phyloP scores from a whole-genome alignment of 2,329 filamentous ascomycete genomes.

The Aspergillus uvarum region DNA sequence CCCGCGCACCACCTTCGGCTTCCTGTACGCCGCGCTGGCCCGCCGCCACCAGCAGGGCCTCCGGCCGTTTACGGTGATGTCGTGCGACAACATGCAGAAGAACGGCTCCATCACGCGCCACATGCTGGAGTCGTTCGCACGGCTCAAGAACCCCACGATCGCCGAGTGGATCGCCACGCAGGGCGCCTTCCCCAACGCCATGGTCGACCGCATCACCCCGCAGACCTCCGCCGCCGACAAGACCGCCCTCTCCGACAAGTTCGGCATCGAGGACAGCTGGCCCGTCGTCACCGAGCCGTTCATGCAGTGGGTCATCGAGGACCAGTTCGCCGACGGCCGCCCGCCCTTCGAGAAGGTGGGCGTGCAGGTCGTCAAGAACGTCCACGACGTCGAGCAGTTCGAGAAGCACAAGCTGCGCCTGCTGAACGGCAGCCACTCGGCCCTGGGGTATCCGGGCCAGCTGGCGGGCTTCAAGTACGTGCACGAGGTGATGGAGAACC shows the following conservation, averaged over 20 bases:
- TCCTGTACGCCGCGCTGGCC: constrained; percentile 53
- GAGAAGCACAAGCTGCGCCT: constrained; percentile 59
- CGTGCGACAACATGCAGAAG: constrained; percentile 60
- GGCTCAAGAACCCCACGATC: constrained; percentile 48
- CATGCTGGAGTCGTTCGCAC: constrained; percentile 55
- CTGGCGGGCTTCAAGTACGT: constrained; percentile 56
- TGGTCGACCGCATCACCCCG: constrained; percentile 58
- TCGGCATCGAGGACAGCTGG: constrained; percentile 53
- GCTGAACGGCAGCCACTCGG: constrained; percentile 55
- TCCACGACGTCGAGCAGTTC: constrained; percentile 55
- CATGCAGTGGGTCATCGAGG: constrained; percentile 58
- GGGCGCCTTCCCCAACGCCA: constrained; percentile 55
- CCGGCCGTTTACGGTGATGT: constrained; percentile 56
- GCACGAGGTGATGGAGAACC: constrained; percentile 55
- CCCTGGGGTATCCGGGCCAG: constrained; percentile 53
- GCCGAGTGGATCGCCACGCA: constrained; percentile 52
- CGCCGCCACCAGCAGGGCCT: constrained; percentile 49
- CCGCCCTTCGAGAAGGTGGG: constrained; percentile 55
- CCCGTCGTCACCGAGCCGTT: constrained; percentile 58
- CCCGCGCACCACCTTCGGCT: constrained; percentile 54
- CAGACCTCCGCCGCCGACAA: constrained; percentile 51
- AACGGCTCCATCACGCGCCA: constrained; percentile 55
- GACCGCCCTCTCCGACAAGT: constrained; percentile 43
- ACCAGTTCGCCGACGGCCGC: constrained; percentile 53
- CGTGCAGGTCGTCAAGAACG: constrained; percentile 53